phyloP scores from a whole-genome alignment of 257 asterid genomes.

The Solanum chilense region DNA sequence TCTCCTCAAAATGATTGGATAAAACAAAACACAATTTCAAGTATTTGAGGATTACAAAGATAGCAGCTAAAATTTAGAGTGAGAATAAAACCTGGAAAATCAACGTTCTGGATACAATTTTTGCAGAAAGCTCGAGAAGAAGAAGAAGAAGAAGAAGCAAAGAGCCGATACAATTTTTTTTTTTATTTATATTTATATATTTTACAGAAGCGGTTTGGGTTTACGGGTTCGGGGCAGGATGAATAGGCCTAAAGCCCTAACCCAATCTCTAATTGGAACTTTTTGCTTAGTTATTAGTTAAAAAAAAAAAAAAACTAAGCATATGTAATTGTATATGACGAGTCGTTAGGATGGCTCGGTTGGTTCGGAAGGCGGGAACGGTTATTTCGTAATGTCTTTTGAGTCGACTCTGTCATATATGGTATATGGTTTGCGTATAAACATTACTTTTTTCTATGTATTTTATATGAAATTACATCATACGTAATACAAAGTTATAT shows the following conservation, averaged over 20 bases:
- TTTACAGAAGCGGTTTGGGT: neutral
- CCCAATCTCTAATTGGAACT: neutral
- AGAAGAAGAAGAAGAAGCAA: neutral
- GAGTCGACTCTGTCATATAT: neutral
- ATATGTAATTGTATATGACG: neutral
- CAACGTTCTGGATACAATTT: neutral
- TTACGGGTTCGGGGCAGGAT: neutral
- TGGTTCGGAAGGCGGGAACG: neutral
- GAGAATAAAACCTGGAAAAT: neutral
- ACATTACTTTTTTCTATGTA: too few species aligned
- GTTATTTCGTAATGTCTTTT: too few species aligned
- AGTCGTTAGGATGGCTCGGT: neutral
- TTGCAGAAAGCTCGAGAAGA: neutral
- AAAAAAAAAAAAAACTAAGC: too few species aligned
- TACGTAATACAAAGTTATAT: too few species aligned
- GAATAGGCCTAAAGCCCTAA: neutral
- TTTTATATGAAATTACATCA: too few species aligned
- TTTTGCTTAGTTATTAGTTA: neutral
- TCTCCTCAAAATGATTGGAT: neutral
- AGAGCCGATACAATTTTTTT: neutral
- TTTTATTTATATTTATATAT: neutral
- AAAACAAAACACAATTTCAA: neutral
- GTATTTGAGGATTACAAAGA: neutral
- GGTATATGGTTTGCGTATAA: rapidly evolving
- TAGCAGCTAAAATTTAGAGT: neutral